Base-by-base conservation (phyloP, 192 early-diverging fungal genomes). In the Geosiphon pyriformis region DNA sequence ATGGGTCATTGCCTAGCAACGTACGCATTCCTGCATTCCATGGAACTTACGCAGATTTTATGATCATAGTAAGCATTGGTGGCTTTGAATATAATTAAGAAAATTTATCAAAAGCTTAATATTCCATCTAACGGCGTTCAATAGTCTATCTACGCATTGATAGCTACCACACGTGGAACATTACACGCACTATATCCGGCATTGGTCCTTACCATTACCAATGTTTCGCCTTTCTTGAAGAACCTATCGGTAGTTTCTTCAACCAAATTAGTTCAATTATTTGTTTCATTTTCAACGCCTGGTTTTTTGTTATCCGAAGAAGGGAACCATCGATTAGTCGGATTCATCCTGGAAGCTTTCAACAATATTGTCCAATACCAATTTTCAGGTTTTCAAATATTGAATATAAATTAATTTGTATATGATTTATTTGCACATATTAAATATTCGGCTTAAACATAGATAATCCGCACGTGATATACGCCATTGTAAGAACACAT, bases 331-430 rank as follows among this genome's bases (percentile, higher is more conserved):
- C 80, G 80, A 30, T 79, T 86, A 31, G 76, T 90, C 15, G 87
- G 85, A 11, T 91, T 88, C 64, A 63, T 93, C 26, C 69, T 95
- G 4, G 93, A 95, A 66, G 80, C 86, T 4, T 87, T 94, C 67
- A 89, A 93, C 69, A 89, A 87, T 54, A 78, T 94, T 31, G 77
- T 94, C 11, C 91, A 93, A 67, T 94, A 93, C 72, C 94, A 94
- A 48, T 83, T 84, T 48, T 67, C 88, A 11, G 77, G 87, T 89
- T 69, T 58, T n/a, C n/a, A n/a, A n/a, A n/a, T n/a, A n/a, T n/a
- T 30, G 29, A 18, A 60, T 18, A 60, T 60, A 0, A 4, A 32
- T 32, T 20, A 12, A 29, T n/a, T 49, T 18, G 37, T 37, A 50
- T 7, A 17, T 59, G 3, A 4, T 35, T 27, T 56, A 7, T 3